Conservation (phyloP, 305 asterid genomes). For the Fraxinus dipetala region DNA sequence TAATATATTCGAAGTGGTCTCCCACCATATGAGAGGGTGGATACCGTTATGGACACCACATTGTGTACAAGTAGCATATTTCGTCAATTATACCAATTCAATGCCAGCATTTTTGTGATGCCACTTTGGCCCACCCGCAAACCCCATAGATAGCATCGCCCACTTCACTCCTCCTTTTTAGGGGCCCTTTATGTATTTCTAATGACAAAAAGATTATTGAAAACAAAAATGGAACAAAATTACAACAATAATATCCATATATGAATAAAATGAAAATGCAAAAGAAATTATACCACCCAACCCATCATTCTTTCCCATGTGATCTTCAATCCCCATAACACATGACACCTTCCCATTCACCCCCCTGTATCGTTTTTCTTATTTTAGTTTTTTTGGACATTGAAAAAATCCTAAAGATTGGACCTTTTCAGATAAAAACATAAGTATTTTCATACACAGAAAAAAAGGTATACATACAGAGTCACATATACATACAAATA, state of each 20-base stretch:
- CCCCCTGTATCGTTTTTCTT: not conserved
- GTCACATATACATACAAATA: not conserved
- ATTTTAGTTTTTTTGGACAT: not conserved
- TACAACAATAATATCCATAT: not conserved
- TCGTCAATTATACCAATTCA: not conserved
- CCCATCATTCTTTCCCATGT: conserved; percentile 47
- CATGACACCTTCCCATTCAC: conserved; percentile 15
- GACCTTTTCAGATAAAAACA: not conserved
- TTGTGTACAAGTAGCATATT: too few species aligned
- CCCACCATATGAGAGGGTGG: too few species aligned
- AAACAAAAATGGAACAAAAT: not conserved
- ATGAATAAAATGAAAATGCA: conserved; percentile 3
- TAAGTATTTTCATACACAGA: not conserved
- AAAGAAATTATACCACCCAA: conserved; percentile 24
- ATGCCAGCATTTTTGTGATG: conserved; percentile 26
- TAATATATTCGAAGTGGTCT: too few species aligned
- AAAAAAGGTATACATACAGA: not conserved
- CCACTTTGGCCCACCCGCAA: conserved; percentile 24
- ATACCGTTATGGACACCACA: too few species aligned
- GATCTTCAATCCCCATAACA: conserved; percentile 44
- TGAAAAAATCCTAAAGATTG: not conserved
- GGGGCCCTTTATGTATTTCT: conserved; percentile 14
- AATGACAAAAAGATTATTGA: not conserved
- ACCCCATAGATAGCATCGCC: conserved; percentile 29
- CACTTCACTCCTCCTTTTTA: conserved; percentile 24